Evolutionary conservation across 2,329 filamentous ascomycete genomes (phyloP).

Genomic region (Nannizziopsis arthrosporioides): DNA sequence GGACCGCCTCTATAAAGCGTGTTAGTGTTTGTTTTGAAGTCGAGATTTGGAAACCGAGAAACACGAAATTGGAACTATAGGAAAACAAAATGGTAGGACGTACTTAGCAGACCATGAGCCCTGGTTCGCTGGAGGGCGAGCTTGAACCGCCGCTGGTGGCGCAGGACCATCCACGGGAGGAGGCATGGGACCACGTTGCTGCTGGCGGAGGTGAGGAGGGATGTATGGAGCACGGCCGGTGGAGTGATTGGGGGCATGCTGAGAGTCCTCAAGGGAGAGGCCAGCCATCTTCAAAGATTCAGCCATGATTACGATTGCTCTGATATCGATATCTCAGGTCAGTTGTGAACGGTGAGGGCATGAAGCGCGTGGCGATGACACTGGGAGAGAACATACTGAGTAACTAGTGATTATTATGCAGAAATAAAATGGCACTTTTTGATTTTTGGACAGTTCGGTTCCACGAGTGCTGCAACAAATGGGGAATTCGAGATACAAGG

Average conservation of each 20-base stretch:
- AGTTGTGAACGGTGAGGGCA: not conserved
- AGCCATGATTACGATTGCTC: slow-evolving; percentile 31
- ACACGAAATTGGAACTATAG: slow-evolving; percentile 8
- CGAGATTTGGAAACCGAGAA: not conserved
- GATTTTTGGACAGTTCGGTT: not conserved
- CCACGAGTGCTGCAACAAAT: not conserved
- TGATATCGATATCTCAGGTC: not conserved
- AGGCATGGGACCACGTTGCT: slow-evolving; percentile 21
- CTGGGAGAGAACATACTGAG: too few species aligned
- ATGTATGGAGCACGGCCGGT: slow-evolving; percentile 52
- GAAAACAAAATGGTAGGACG: slow-evolving; percentile 1
- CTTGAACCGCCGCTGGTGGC: slow-evolving; percentile 14
- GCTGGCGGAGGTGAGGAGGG: slow-evolving; percentile 50
- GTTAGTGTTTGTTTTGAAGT: not conserved
- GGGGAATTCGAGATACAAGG: not conserved
- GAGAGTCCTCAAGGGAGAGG: slow-evolving; percentile 49
- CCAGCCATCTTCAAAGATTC: slow-evolving; percentile 47
- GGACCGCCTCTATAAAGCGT: not conserved
- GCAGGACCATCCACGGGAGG: slow-evolving; percentile 31
- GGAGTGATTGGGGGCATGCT: slow-evolving; percentile 32
- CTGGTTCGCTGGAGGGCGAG: slow-evolving; percentile 21
- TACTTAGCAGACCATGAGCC: slow-evolving; percentile 27
- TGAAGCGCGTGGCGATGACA: too few species aligned
- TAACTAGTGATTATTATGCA: too few species aligned
- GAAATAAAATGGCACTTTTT: not conserved